Conservation (phyloP, 2,329 filamentous ascomycete genomes). For the Xylariaceae sp. region DNA sequence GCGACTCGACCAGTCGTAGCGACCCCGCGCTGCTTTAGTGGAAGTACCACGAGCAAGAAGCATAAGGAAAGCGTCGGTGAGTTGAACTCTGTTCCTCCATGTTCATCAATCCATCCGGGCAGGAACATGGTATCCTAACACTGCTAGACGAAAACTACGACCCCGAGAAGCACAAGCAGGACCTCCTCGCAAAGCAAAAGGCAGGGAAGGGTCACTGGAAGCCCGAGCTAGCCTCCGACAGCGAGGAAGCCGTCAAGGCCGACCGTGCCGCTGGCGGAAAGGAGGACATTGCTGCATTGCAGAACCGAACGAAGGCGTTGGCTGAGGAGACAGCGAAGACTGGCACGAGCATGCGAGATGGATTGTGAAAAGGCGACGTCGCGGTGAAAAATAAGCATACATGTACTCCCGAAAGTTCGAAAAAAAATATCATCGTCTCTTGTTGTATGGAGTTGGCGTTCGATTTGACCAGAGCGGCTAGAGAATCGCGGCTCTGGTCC, state of each 20-base stretch:
- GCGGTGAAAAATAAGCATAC: too few species aligned
- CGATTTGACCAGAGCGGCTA: too few species aligned
- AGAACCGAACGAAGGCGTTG: slow-evolving; percentile 53
- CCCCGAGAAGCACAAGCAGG: slow-evolving; percentile 53
- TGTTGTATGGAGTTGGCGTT: too few species aligned
- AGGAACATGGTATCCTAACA: background rate
- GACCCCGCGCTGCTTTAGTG: slow-evolving; percentile 24
- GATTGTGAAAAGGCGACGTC: slow-evolving; percentile 29
- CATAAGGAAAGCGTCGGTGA: slow-evolving; percentile 30
- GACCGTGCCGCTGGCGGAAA: slow-evolving; percentile 43
- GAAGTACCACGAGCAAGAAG: slow-evolving; percentile 21
- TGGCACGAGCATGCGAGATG: slow-evolving; percentile 45
- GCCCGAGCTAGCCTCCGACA: slow-evolving; percentile 69
- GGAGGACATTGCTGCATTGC: slow-evolving; percentile 44
- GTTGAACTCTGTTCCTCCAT: background rate
- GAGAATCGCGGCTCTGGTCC: too few species aligned
- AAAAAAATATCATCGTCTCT: too few species aligned
- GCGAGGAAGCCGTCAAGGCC: slow-evolving; percentile 71
- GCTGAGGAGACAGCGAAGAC: slow-evolving; percentile 45
- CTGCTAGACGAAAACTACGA: slow-evolving; percentile 38
- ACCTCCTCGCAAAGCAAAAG: slow-evolving; percentile 61
- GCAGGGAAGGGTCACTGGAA: slow-evolving; percentile 70
- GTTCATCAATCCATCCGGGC: background rate
- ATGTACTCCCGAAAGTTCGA: too few species aligned
- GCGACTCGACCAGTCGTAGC: slow-evolving; percentile 25